These are phyloP conservation scores for Isabelozyma rhagii DNA, from an alignment of 805 yeast species.

Conservation along the genomic window DNA sequence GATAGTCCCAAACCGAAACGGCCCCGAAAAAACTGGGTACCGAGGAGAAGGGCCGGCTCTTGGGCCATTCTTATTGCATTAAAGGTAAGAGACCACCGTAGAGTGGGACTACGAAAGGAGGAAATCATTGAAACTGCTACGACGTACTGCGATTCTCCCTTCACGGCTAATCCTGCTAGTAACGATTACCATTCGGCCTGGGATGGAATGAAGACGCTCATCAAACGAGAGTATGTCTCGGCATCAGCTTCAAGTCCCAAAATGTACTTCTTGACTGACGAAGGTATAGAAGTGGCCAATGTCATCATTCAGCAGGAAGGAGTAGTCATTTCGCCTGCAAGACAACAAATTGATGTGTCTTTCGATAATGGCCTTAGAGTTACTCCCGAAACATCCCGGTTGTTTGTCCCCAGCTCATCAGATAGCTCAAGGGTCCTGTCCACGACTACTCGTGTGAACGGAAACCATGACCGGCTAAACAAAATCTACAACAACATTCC, in stretches of 20 bases:
- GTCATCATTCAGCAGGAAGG: slow-evolving; percentile 49
- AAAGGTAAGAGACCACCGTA: slow-evolving; percentile 42
- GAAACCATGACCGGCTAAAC: slow-evolving; percentile 16
- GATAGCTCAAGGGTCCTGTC: no score
- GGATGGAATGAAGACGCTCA: slow-evolving; percentile 62
- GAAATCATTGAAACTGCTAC: slow-evolving; percentile 55
- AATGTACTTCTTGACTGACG: slow-evolving; percentile 62
- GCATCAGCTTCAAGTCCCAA: slow-evolving; percentile 54
- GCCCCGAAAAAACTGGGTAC: slow-evolving; percentile 51
- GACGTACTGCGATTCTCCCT: slow-evolving; percentile 55
- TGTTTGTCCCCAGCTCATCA: background rate
- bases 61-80: slow-evolving; percentile 74
- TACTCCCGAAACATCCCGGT: slow-evolving; percentile 16
- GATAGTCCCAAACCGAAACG: slow-evolving; percentile 9
- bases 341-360: slow-evolving; percentile 17
- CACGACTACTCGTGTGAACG: no score
- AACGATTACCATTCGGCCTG: slow-evolving; percentile 73
- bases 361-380: slow-evolving; percentile 34
- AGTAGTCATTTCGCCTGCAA: slow-evolving; percentile 17
- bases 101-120: slow-evolving; percentile 59
- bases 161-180: slow-evolving; percentile 56
- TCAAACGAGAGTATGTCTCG: slow-evolving; percentile 57
- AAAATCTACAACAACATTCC: slow-evolving; percentile 17
- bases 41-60: slow-evolving; percentile 75
- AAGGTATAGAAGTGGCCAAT: slow-evolving; percentile 63